These are phyloP conservation scores for Boletus subcaerulescens DNA, from an alignment of 768 basidiomycete species.

Conservation along the genomic window DNA sequence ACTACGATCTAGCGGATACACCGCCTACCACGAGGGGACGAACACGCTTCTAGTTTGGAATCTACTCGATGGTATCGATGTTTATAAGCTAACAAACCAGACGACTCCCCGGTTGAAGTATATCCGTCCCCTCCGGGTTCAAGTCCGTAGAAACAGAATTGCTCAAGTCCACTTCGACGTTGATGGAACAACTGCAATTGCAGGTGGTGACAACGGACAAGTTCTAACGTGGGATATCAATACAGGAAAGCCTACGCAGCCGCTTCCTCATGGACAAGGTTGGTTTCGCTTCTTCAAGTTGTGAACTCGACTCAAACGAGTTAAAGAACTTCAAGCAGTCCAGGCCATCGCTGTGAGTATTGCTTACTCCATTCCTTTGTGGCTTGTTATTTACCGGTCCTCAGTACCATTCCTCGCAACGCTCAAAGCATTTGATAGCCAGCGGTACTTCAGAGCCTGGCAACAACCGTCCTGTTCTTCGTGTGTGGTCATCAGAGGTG, in stretches of 20 bases:
- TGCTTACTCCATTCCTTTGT: neutral
- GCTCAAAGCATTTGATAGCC: neutral
- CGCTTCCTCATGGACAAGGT: neutral
- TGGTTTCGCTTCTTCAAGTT: neutral
- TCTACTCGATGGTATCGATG: neutral
- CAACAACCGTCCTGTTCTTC: neutral
- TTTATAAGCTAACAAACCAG: neutral
- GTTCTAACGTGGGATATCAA: neutral
- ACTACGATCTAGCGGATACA: neutral
- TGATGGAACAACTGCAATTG: neutral
- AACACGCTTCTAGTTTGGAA: neutral
- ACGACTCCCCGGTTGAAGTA: neutral
- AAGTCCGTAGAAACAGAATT: neutral
- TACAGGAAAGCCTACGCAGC: neutral
- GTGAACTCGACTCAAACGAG: neutral
- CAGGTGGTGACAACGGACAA: neutral
- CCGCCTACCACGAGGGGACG: neutral
- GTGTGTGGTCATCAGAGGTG: neutral
- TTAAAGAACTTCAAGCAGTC: neutral
- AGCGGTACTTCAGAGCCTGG: neutral
- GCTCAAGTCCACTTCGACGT: neutral
- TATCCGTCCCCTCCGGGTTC: neutral
- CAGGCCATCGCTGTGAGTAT: neutral
- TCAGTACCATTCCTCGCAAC: neutral
- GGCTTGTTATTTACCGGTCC: too few species aligned